Evolutionary conservation across 345 rosid species (phyloP), one percentile per base, ranked within the genome.

Genomic region (Moringa oleifera): DNA sequence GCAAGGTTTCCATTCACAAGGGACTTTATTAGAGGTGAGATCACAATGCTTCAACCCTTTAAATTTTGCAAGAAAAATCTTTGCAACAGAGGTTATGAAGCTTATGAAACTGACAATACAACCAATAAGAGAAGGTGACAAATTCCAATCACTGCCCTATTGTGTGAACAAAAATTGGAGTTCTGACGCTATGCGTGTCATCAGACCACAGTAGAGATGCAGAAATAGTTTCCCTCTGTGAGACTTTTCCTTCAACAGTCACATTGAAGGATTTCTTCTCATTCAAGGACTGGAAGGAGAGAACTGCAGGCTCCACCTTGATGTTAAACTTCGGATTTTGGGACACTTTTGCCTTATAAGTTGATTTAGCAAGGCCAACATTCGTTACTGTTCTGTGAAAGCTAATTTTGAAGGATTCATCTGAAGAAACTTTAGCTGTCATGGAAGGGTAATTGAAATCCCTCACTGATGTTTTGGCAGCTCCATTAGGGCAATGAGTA

Each of bases 371-470:
- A 6, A 17, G 18, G 20, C 82, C 80, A 49, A 72, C 71, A 7
- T 72, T 80, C 2, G 80, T 82, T 21, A 71, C 77, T 0, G 77
- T 69, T 71, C 80, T 71, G 0, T 24, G 23, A 55, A 73, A 82
- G 18, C 53, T 56, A 55, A 75, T 10, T 15, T 53, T 55, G 23
- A 75, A 70, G 17, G 71, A 12, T 25, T 58, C 55, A 0, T 65
- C 23, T 10, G 28, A 1, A 22, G 24, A 8, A 46, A 79, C 45
- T 37, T 53, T 51, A 57, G 75, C 71, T 0, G 75, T 0, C 71
- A 79, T 65, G 28, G 83, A 71, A 51, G 82, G 84, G 57, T 75
- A 75, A 63, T 78, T 80, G 50, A 75, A 55, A 70, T 78, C 71
- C 57, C 61, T 64, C 31, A 67, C 49, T 1, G 20, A 52, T 4